Base-by-base conservation (phyloP, 495 filamentous ascomycete species). In the Lasiosphaeria miniovina region DNA sequence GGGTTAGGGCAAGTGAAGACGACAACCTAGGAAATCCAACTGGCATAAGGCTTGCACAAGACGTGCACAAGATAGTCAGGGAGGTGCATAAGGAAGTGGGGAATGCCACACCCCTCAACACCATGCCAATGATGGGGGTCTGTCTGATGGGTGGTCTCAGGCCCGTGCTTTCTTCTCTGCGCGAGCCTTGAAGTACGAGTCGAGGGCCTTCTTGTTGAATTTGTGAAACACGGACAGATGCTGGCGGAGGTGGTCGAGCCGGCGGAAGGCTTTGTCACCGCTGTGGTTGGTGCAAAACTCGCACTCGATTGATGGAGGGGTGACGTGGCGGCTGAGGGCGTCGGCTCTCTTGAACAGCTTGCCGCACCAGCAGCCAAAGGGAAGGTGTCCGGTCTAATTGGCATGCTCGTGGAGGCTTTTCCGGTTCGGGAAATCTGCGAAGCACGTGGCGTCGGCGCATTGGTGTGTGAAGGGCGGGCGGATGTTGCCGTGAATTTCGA, bases 161-260 rank as follows among this genome's bases (percentile, higher is more conserved):
- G 24, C 24, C 24, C 24, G 24, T 24, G 24, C 24, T 2, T 24
- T 24, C n/a, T n/a, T n/a, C 24, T 24, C 24, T 2, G 24, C 24
- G 2, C 24, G 24, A 24, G 24, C 24, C 24, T 24, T 24, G 24
- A 0, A 24, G 24, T 24, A 2, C 24, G 11, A 46, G 43, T 46
- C 43, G 43, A 46, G 1, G 1, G 5, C 12, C 43, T 46, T 46
- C 43, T 54, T 15, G 35, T 38, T 11, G 33, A 36, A 10, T 17
- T 36, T 54, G 52, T 54, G 52, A 38, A 54, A 54, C 6, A 10
- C 52, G 6, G 4, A 11, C 17, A 54, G 35, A 34, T 54, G 52
- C 35, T 54, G 52, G 33, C 32, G 52, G 17, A 52, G 31, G 33
- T 52, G 32, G 32, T 52, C 50, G 2, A n/a, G 50, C 33, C 50